A percentile compares a stretch with the other conserved stretches of the same genome.
These are phyloP conservation scores for Penicillium psychrofluorescens DNA, from an alignment of 495 filamentous ascomycete species.

Conservation along the genomic window DNA sequence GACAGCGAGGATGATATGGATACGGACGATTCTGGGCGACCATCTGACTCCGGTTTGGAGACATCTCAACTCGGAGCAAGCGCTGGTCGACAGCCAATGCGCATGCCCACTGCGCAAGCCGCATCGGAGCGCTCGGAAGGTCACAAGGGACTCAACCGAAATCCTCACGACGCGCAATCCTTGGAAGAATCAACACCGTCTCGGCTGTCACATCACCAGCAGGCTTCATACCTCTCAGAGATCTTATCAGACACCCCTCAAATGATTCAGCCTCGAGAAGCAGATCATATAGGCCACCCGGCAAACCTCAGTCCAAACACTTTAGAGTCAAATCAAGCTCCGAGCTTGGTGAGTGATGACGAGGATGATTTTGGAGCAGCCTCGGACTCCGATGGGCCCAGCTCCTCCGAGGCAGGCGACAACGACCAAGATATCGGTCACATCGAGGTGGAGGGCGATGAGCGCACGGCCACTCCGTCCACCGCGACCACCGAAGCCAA, in stretches of 20 bases:
- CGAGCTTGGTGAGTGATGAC: conserved; percentile 83
- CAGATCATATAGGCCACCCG: conserved; percentile 43
- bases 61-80: conserved; percentile 11
- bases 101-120: conserved; percentile 49
- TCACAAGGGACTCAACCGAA: conserved; percentile 45
- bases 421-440: conserved; percentile 42
- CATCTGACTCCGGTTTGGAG: conserved; percentile 41
- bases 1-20: conserved; percentile 45
- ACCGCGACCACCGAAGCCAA: conserved; percentile 28
- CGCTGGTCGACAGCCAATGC: conserved; percentile 43
- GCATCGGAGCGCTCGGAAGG: conserved; percentile 43
- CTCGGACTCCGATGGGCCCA: conserved; percentile 41
- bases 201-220: conserved; percentile 25
- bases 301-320: conserved; percentile 73
- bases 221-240: conserved; percentile 19
- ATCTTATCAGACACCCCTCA: conserved; percentile 17
- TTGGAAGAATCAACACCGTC: conserved; percentile 25
- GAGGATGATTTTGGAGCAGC: conserved; percentile 61
- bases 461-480: conserved; percentile 24
- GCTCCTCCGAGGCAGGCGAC: conserved; percentile 37
- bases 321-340: conserved; percentile 68
- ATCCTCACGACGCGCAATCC: conserved; percentile 13
- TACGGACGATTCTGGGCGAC: conserved; percentile 34
- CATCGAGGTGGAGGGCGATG: conserved; percentile 48
- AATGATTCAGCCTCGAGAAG: conserved; percentile 29